These are phyloP conservation scores for Lactarius hatsudake DNA, from an alignment of 768 basidiomycete genomes.

Conservation along the genomic window DNA sequence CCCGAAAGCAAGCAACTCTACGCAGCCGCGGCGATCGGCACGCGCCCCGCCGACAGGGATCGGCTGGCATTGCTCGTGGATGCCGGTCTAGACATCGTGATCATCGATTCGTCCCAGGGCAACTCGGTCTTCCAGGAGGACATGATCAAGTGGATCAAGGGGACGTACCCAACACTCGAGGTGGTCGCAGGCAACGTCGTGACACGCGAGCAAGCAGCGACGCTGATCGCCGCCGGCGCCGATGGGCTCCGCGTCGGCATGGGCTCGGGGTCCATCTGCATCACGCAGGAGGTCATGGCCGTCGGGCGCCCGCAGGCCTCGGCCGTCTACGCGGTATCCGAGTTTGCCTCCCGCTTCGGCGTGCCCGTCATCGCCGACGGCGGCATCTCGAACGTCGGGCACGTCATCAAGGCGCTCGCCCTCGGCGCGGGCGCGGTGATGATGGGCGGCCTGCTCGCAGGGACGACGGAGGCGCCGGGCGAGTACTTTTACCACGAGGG, in stretches of 20 bases:
- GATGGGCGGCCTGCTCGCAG: slow-evolving; percentile 97
- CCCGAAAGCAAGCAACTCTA: slow-evolving; percentile 92
- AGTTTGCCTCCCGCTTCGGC: slow-evolving; percentile 91
- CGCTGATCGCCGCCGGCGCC: slow-evolving; percentile 89
- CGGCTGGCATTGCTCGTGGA: slow-evolving; percentile 84
- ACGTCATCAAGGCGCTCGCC: slow-evolving; percentile 94
- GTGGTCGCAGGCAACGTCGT: slow-evolving; percentile 98
- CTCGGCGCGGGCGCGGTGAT: slow-evolving; percentile 95
- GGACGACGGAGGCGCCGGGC: slow-evolving; percentile 95
- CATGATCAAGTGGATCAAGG: slow-evolving; percentile 93
- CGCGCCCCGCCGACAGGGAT: slow-evolving; percentile 82
- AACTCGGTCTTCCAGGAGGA: slow-evolving; percentile 93
- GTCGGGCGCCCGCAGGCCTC: slow-evolving; percentile 97
- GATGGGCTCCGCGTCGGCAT: slow-evolving; percentile 96
- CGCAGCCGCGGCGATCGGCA: slow-evolving; percentile 94
- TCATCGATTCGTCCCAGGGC: slow-evolving; percentile 95
- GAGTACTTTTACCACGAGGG: slow-evolving; percentile 99
- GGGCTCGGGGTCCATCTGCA: slow-evolving; percentile 98
- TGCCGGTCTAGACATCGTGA: slow-evolving; percentile 92
- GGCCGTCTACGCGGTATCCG: slow-evolving; percentile 94
- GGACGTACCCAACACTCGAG: slow-evolving; percentile 79
- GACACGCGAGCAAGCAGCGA: slow-evolving; percentile 94
- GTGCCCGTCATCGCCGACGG: slow-evolving; percentile 97
- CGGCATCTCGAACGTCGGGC: slow-evolving; percentile 92
- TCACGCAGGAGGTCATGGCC: slow-evolving; percentile 99